These are phyloP conservation scores for Arabidopsis lyrata DNA, from an alignment of 441 rosid genomes.

Conservation along the genomic window DNA sequence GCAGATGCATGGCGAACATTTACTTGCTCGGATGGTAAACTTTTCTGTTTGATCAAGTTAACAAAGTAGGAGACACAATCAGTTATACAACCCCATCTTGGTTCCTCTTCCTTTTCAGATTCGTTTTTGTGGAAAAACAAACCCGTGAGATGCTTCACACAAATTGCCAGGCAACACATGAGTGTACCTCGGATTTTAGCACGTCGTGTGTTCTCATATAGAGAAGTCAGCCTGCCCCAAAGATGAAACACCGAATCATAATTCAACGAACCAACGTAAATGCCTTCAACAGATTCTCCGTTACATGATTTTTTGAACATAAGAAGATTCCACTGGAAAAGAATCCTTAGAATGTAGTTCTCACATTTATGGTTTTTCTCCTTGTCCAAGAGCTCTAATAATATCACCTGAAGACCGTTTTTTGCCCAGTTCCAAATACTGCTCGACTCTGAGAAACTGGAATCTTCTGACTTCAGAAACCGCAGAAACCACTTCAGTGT, in stretches of 20 bases:
- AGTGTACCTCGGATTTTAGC: constrained; percentile 69
- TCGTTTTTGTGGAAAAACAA: constrained; percentile 50
- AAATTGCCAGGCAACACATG: constrained; percentile 88
- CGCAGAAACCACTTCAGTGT: constrained; percentile 87
- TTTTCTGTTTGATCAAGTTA: constrained; percentile 67
- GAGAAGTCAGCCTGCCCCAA: constrained; percentile 70
- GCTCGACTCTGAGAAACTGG: constrained; percentile 49
- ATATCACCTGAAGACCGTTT: constrained; percentile 64
- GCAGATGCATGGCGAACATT: constrained; percentile 87
- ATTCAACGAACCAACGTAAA: constrained; percentile 68
- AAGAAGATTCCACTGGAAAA: constrained; percentile 82
- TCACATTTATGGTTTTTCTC: constrained; percentile 81
- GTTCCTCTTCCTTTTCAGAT: constrained; percentile 43
- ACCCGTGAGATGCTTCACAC: constrained; percentile 63
- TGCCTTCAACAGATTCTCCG: constrained; percentile 43
- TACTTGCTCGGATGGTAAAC: constrained; percentile 83
- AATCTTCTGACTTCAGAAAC: constrained; percentile 65
- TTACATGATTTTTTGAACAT: constrained; percentile 56
- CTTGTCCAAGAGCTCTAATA: constrained; percentile 65
- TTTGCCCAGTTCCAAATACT: constrained; percentile 71
- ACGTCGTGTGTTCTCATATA: constrained; percentile 67
- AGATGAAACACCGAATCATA: constrained; percentile 62
- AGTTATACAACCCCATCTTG: constrained; percentile 48
- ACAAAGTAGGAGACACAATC: constrained; percentile 63
- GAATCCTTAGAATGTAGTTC: constrained; percentile 75